phyloP scores from a whole-genome alignment of 2,329 filamentous ascomycete species.

The Endocalyx cinctus region DNA sequence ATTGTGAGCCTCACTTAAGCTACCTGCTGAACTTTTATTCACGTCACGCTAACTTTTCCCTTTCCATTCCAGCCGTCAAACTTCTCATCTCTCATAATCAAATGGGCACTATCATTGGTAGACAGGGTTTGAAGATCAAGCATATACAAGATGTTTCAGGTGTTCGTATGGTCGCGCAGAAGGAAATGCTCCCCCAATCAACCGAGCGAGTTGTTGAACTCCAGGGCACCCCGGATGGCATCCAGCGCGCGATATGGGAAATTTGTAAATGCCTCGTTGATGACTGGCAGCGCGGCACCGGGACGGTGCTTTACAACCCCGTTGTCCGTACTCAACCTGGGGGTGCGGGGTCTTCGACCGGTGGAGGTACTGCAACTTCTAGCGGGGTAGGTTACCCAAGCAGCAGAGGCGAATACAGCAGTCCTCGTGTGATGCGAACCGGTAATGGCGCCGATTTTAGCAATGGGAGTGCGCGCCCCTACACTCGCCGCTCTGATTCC shows the following conservation, averaged over 20 bases:
- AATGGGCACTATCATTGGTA: slow-evolving; percentile 98
- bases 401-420: slow-evolving; percentile 53
- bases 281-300: slow-evolving; percentile 94
- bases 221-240: slow-evolving; percentile 88
- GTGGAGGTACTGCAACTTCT: slow-evolving; percentile 22
- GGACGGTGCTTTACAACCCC: slow-evolving; percentile 96
- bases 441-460: slow-evolving; percentile 98
- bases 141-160: slow-evolving; percentile 96
- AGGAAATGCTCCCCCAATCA: slow-evolving; percentile 98
- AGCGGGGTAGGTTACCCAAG: slow-evolving; percentile 41
- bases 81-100: slow-evolving; percentile 99
- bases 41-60: slow-evolving; percentile 19
- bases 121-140: slow-evolving; percentile 97
- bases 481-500: slow-evolving; percentile 76
- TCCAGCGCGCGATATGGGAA: slow-evolving; percentile 96
- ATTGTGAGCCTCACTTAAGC: slow-evolving; percentile 62
- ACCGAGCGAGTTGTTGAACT: slow-evolving; percentile 98
- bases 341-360: slow-evolving; percentile 39
- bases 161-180: slow-evolving; percentile 98
- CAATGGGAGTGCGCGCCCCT: slow-evolving; percentile 65
- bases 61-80: slow-evolving; percentile 68
- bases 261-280: slow-evolving; percentile 98
- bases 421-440: slow-evolving; percentile 81
- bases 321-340: slow-evolving; percentile 77
- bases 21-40: slow-evolving; percentile 9